Base-by-base conservation (phyloP, 2,329 filamentous ascomycete species). In the Ascochyta fabae region DNA sequence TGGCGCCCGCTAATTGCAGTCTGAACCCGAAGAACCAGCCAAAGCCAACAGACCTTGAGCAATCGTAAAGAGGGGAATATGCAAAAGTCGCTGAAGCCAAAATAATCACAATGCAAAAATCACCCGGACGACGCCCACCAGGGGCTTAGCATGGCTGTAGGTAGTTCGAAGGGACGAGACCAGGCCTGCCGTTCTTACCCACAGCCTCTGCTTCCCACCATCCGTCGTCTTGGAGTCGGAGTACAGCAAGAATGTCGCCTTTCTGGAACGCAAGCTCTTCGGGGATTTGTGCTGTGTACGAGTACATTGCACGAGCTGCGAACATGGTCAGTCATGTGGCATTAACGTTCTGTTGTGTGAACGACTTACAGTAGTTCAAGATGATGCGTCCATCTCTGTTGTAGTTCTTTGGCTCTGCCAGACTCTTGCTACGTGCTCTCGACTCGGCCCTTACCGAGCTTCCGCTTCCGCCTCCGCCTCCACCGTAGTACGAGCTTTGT, bases 141-240 rank as follows among this genome's bases (percentile, higher is more conserved):
- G 23, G 29, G 27, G 36, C 27, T 63, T 67, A 80, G 65, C 84
- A 85, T 50, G 80, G 79, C 74, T 88, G 86, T 52, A 89, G 71
- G 68, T 89, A 89, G 73, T 89, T 89, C 62, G 84, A 87, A 3
- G 86, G 86, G 47, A 89, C 86, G 64, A 89, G 76, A 23, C 86
- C 86, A 15, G 82, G 75, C 36, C 78, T 74, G 8, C 80, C 81
- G 36, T 78, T 78, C 66, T 81, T 82, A 19, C 88, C 88, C 41
- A 93, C 90, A 36, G 97, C 86, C 75, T 97, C 94, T 12, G 96
- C 96, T 79, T 99, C 95, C 95, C 96, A 99, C 95, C 95, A 99
- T 19, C 95, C 95, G 72, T 99, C 95, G 73, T 99, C 95, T 77
- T 99, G 95, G 69, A 96, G 86, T 57, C 93, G 85, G 42, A 97